These are phyloP conservation scores for Zymoseptoria brevis DNA, from an alignment of 2,329 filamentous ascomycete species.

Conservation along the genomic window DNA sequence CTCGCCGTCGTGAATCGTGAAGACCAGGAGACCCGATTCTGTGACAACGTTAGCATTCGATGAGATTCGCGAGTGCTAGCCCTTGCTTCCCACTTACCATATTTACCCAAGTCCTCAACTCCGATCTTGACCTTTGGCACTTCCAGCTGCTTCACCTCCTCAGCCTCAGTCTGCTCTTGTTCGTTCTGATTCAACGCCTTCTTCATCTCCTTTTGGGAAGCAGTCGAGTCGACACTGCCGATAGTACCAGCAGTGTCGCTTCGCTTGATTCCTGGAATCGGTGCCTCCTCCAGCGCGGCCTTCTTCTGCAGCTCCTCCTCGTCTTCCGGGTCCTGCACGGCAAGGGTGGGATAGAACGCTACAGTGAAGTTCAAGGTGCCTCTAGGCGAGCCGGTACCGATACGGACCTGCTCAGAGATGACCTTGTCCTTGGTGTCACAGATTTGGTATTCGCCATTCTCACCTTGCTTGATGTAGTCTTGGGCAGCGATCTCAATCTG, in stretches of 20 bases:
- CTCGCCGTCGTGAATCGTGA: constrained; percentile 86
- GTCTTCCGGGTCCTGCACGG: constrained; percentile 81
- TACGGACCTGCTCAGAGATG: constrained; percentile 59
- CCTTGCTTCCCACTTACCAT: constrained; percentile 47
- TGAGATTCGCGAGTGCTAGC: background rate
- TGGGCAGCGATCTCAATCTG: constrained; percentile 66
- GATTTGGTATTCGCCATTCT: constrained; percentile 71
- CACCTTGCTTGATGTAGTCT: constrained; percentile 71
- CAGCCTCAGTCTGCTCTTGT: constrained; percentile 38
- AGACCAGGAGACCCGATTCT: constrained; percentile 89
- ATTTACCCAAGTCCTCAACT: constrained; percentile 70
- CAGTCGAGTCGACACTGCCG: constrained; percentile 32
- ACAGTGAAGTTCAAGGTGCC: constrained; percentile 74
- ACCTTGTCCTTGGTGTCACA: constrained; percentile 63
- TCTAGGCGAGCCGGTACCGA: constrained; percentile 68
- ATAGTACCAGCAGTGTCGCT: constrained; percentile 34
- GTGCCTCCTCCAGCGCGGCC: constrained; percentile 15
- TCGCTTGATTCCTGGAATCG: constrained; percentile 8
- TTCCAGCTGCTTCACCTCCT: constrained; percentile 40
- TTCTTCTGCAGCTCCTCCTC: constrained; percentile 45
- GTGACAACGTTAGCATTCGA: constrained; percentile 29
- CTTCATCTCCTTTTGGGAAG: constrained; percentile 34
- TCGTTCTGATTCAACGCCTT: constrained; percentile 42
- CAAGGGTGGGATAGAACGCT: constrained; percentile 83
- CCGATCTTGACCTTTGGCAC: constrained; percentile 71